These are phyloP conservation scores for Curvularia lunata DNA, from an alignment of 2,329 filamentous ascomycete species.

Conservation along the genomic window DNA sequence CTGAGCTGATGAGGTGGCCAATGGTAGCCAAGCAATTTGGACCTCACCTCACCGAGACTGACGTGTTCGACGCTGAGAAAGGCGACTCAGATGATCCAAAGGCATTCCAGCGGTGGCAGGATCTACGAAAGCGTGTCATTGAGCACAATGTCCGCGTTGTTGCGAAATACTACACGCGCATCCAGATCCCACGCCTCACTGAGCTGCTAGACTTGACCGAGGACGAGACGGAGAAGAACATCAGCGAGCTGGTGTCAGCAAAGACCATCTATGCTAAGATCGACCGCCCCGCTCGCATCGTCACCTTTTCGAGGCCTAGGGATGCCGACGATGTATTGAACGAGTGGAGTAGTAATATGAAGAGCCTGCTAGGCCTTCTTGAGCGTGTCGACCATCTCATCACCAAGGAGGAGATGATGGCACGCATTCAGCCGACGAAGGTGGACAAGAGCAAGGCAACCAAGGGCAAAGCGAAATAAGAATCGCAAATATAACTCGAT, in stretches of 20 bases:
- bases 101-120: slow-evolving; percentile 85
- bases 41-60: slow-evolving; percentile 82
- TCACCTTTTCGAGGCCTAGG: slow-evolving; percentile 92
- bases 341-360: slow-evolving; percentile 99
- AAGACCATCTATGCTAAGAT: slow-evolving; percentile 99
- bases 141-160: slow-evolving; percentile 98
- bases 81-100: slow-evolving; percentile 75
- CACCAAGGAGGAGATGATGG: slow-evolving; percentile 99
- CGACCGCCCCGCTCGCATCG: slow-evolving; percentile 87
- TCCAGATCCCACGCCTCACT: slow-evolving; percentile 88
- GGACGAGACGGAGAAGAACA: slow-evolving; percentile 98
- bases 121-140: slow-evolving; percentile 96
- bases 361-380: slow-evolving; percentile 81
- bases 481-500: background rate
- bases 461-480: slow-evolving; percentile 47
- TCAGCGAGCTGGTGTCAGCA: slow-evolving; percentile 92
- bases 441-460: slow-evolving; percentile 50
- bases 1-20: slow-evolving; percentile 98
- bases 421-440: slow-evolving; percentile 78
- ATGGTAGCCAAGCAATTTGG: slow-evolving; percentile 89
- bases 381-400: slow-evolving; percentile 97
- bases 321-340: slow-evolving; percentile 96
- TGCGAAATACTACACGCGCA: slow-evolving; percentile 98
- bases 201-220: slow-evolving; percentile 89
- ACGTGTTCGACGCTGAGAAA: slow-evolving; percentile 79